A percentile compares a stretch with the other conserved stretches of the same genome.
These are phyloP conservation scores for Closterium sp. DNA, from an alignment of 139 green algal species.

Conservation along the genomic window DNA sequence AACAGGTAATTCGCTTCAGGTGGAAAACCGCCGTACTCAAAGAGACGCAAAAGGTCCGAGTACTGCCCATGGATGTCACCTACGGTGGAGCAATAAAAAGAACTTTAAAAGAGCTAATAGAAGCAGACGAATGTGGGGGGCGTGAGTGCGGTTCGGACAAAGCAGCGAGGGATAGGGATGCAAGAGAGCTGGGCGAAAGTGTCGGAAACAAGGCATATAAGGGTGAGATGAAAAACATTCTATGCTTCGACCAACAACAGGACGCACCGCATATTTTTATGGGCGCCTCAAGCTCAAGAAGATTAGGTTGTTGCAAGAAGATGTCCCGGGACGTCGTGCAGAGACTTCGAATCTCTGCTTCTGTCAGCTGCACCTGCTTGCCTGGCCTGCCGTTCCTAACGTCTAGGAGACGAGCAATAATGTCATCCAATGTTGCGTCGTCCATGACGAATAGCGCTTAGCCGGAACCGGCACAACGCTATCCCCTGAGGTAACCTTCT, in stretches of 20 bases:
- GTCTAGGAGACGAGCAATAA: slow-evolving; percentile 92
- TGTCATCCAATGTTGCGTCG: slow-evolving; percentile 76
- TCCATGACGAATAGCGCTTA: slow-evolving; percentile 29
- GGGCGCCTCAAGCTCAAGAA: slow-evolving; percentile 96
- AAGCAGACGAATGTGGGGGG: background rate
- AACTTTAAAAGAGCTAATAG: background rate
- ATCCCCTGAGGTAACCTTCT: background rate
- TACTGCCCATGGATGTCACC: slow-evolving; percentile 98
- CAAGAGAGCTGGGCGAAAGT: background rate
- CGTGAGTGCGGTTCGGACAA: background rate
- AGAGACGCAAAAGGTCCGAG: slow-evolving; percentile 93
- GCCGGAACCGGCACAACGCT: background rate
- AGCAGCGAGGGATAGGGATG: background rate
- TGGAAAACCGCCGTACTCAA: slow-evolving; percentile 99
- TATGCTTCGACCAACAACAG: background rate
- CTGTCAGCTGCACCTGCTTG: slow-evolving; percentile 90
- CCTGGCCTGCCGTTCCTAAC: slow-evolving; percentile 80
- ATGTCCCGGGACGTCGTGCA: slow-evolving; percentile 80
- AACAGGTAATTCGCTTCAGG: slow-evolving; percentile 99
- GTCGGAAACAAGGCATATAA: background rate
- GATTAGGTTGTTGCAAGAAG: slow-evolving; percentile 94
- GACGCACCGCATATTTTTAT: slow-evolving; percentile 96
- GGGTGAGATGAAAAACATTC: too few relatives aligned
- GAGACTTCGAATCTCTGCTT: slow-evolving; percentile 87
- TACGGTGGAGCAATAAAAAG: slow-evolving; percentile 2